These are phyloP conservation scores for Truncatella angustata DNA, from an alignment of 2,329 filamentous ascomycete species.

Conservation along the genomic window DNA sequence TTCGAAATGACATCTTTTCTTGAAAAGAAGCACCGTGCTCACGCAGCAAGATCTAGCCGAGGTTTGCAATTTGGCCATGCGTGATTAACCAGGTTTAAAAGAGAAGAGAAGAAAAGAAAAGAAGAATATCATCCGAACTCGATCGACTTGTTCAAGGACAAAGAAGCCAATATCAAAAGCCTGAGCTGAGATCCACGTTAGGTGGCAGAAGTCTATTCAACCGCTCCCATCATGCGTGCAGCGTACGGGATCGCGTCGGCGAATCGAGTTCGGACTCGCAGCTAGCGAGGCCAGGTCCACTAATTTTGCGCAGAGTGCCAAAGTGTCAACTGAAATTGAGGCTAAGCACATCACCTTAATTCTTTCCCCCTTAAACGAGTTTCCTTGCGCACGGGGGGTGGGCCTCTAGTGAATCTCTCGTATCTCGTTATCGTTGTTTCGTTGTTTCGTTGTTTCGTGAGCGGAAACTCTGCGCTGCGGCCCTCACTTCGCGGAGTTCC, in stretches of 20 bases:
- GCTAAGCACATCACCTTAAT: constrained; percentile 12
- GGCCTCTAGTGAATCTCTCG: not conserved
- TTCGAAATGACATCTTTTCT: not conserved
- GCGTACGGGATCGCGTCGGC: not conserved
- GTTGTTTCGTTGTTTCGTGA: too few relatives aligned
- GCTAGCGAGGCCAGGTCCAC: constrained; percentile 8
- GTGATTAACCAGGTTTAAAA: not conserved
- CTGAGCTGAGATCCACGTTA: not conserved
- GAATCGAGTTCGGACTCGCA: constrained; percentile 11
- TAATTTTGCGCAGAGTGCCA: not conserved
- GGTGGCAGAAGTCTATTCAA: not conserved
- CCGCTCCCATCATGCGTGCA: not conserved
- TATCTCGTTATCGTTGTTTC: constrained; percentile 12
- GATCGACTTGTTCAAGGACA: not conserved
- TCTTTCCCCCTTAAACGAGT: not conserved
- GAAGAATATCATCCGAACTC: too few relatives aligned
- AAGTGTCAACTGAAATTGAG: constrained; percentile 1
- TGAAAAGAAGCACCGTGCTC: not conserved
- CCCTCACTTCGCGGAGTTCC: constrained; percentile 30
- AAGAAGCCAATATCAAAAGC: not conserved
- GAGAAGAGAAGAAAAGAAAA: not conserved
- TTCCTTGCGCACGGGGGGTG: constrained; percentile 6
- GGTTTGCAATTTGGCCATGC: not conserved
- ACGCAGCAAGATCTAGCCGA: not conserved
- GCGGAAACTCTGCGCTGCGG: constrained; percentile 18